A percentile compares a stretch with the other conserved stretches of the same genome.
Evolutionary conservation across 805 yeast species (phyloP).

Genomic region (Cyberlindnera maritima): DNA sequence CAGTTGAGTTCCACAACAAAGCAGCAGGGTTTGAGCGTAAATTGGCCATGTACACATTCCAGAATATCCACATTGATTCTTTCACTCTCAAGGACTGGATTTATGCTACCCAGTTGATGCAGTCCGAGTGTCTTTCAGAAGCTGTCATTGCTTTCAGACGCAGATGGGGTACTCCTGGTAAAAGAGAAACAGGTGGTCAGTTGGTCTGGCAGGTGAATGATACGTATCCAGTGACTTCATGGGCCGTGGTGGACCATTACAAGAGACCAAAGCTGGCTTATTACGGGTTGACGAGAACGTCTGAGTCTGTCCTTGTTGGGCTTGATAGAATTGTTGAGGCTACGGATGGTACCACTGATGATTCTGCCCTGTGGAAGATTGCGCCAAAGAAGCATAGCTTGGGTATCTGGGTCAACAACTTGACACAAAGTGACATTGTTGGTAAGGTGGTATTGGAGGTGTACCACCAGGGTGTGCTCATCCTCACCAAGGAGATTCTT

Average conservation of each 20-base stretch:
- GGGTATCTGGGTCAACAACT: conserved; percentile 16
- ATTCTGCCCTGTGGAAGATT: conserved; percentile 8
- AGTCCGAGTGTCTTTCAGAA: conserved; percentile 45
- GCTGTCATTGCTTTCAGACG: conserved; percentile 48
- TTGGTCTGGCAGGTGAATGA: conserved; percentile 55
- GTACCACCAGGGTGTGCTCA: conserved; percentile 5
- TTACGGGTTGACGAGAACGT: conserved; percentile 45
- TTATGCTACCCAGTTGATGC: conserved; percentile 52
- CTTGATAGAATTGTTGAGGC: conserved; percentile 10
- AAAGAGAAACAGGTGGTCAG: conserved; percentile 42
- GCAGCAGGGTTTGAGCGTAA: conserved; percentile 47
- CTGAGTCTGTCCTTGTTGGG: conserved; percentile 26
- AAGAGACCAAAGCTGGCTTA: conserved; percentile 44
- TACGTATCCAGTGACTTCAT: conserved; percentile 52
- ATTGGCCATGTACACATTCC: conserved; percentile 44
- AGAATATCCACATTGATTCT: conserved; percentile 37
- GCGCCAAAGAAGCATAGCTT: conserved; percentile 7
- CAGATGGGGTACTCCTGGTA: conserved; percentile 38
- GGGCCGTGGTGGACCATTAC: conserved; percentile 46
- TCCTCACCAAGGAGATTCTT: neutral
- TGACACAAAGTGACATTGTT: neutral
- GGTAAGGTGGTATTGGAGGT: conserved; percentile 6
- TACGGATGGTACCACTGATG: conserved; percentile 15
- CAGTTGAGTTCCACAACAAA: conserved; percentile 47
- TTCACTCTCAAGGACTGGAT: conserved; percentile 42